These are phyloP conservation scores for Amanita pseudoporphyria DNA, from an alignment of 768 basidiomycete genomes.

Conservation along the genomic window DNA sequence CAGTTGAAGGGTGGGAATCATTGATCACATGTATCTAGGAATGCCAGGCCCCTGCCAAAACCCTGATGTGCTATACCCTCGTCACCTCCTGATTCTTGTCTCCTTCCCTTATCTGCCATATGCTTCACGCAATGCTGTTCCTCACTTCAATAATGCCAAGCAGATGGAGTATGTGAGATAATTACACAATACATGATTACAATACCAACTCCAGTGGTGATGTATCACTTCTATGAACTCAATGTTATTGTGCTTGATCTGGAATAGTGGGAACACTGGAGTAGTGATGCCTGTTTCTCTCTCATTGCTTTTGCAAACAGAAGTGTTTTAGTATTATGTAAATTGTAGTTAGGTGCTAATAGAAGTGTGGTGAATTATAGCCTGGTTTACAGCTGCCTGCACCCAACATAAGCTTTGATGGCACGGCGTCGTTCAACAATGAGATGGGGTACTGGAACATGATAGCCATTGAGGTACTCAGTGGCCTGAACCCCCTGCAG, in stretches of 20 bases:
- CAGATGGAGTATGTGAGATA: conserved; percentile 83
- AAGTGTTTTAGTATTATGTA: too few species aligned
- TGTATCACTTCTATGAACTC: conserved; percentile 87
- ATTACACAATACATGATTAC: conserved; percentile 82
- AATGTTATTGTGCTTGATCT: conserved; percentile 69
- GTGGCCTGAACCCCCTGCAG: too few species aligned
- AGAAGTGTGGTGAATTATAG: too few species aligned
- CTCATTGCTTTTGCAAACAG: too few species aligned
- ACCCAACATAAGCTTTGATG: not conserved
- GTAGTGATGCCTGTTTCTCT: too few species aligned
- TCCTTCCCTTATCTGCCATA: conserved; percentile 23
- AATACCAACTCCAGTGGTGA: conserved; percentile 67
- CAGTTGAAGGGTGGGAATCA: too few species aligned
- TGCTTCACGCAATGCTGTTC: conserved; percentile 2
- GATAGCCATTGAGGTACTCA: not conserved
- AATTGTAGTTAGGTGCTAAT: too few species aligned
- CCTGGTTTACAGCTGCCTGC: not conserved
- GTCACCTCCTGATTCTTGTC: conserved; percentile 59
- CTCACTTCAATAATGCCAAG: conserved; percentile 15
- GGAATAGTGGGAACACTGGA: too few species aligned
- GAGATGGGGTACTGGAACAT: not conserved
- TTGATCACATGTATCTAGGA: too few species aligned
- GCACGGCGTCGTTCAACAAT: not conserved
- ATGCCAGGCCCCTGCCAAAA: too few species aligned
- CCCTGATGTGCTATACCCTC: conserved; percentile 79